Base-by-base conservation (phyloP, 352 stramenopile genomes). In the Phytophthora aleatoria region DNA sequence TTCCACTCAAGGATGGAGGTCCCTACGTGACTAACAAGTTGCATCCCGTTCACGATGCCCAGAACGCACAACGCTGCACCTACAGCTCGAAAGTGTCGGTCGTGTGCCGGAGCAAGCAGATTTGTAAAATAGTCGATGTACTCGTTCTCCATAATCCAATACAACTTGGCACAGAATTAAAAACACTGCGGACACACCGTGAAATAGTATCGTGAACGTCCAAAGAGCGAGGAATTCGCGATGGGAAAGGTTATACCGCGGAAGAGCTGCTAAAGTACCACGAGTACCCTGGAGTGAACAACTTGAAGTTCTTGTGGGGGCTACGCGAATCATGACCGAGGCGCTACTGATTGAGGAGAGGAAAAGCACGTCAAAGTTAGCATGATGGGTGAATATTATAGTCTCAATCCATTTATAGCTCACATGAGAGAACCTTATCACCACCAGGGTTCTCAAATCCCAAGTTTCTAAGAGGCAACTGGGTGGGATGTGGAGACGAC, bases 121-220 rank as follows among this genome's bases (percentile, higher is more conserved):
- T 38, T 27, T 27, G 41, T 13, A 47, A 47, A 47, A 28, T 47
- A 47, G 41, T 47, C 53, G 58, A 81, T 65, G 48, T 69, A 77
- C n/a, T 71, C 64, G 11, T 73, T 61, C 38, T 72, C 60, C 44
- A 80, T 60, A 11, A 73, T 47, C 57, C 66, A 71, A 45, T 80
- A 68, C 0, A 77, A 41, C 1, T 64, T 61, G 1, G 52, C 52
- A 6, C 44, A 50, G 11, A 9, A 71, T 35, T 10, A 79, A 69
- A 15, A 72, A 81, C 2, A 56, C 13, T 42, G 58, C 47, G n/a
- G 69, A 77, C 5, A 54, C 1, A 31, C 31, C 26, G 49, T 67
- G 54, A 55, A 69, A 24, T 13, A 41, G 9, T 9, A 61, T n/a
- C 61, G 50, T 47, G 6, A 68, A 59, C 28, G 24, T 61, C 56